These are phyloP conservation scores for Populus hybrid DNA, from an alignment of 441 rosid genomes.

Conservation along the genomic window DNA sequence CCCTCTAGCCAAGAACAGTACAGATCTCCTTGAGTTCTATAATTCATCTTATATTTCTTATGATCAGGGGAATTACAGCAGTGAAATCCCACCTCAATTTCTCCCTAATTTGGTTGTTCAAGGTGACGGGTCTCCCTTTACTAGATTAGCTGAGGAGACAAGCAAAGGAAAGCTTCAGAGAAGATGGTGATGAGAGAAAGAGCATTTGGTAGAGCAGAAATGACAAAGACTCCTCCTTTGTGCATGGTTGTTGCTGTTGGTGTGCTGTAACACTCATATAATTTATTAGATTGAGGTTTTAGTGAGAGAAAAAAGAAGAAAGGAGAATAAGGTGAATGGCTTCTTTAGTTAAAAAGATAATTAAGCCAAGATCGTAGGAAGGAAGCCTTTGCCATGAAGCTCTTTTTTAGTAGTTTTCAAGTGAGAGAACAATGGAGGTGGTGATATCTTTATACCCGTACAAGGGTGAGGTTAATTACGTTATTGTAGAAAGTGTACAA, in stretches of 20 bases:
- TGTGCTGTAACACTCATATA: slow-evolving; percentile 17
- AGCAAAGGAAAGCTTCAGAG: slow-evolving; percentile 53
- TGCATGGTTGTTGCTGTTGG: slow-evolving; percentile 19
- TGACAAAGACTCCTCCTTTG: slow-evolving; percentile 23
- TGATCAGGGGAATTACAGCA: slow-evolving; percentile 33
- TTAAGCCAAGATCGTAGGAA: not conserved
- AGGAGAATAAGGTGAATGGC: slow-evolving; percentile 15
- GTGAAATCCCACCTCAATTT: slow-evolving; percentile 42
- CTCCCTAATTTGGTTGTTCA: slow-evolving; percentile 55
- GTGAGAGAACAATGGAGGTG: not conserved
- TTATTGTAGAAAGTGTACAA: not conserved
- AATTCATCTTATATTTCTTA: slow-evolving; percentile 23
- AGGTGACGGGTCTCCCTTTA: slow-evolving; percentile 55
- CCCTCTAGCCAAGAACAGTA: slow-evolving; percentile 10
- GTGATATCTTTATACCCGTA: not conserved
- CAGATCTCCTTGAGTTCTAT: slow-evolving; percentile 22
- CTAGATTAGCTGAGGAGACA: slow-evolving; percentile 54
- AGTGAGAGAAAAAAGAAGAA: not conserved
- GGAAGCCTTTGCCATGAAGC: not conserved
- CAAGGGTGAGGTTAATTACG: not conserved
- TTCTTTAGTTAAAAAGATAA: not conserved
- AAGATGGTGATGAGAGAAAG: slow-evolving; percentile 21
- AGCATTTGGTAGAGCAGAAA: slow-evolving; percentile 17
- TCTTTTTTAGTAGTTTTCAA: too few species aligned
- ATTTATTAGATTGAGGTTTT: slow-evolving; percentile 11